Evolutionary conservation across 331 rosid species (phyloP).

Genomic region (Quercus tomentella): DNA sequence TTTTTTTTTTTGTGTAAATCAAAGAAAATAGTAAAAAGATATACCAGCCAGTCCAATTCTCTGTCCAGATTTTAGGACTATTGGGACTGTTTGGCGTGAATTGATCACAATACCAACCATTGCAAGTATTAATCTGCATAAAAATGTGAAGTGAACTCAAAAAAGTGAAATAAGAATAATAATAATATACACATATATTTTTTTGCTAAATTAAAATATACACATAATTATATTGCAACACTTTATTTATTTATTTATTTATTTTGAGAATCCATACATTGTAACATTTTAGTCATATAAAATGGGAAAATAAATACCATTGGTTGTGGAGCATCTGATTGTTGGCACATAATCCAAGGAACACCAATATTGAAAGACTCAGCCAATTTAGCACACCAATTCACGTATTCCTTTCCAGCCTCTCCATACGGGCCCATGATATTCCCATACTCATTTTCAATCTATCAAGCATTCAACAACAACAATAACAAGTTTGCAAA

Average conservation of each 20-base stretch:
- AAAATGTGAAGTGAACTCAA: background rate
- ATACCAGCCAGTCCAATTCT: slow-evolving; percentile 48
- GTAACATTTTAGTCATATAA: too few relatives aligned
- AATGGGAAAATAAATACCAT: slow-evolving; percentile 9
- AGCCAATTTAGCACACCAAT: slow-evolving; percentile 40
- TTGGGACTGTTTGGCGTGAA: slow-evolving; percentile 14
- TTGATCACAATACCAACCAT: slow-evolving; percentile 23
- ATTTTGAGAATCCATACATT: too few relatives aligned
- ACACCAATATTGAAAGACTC: slow-evolving; percentile 21
- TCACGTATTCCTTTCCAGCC: slow-evolving; percentile 18
- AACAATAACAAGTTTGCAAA: background rate
- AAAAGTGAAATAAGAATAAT: background rate
- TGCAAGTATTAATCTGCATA: slow-evolving; percentile 25
- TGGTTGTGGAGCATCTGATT: slow-evolving; percentile 20
- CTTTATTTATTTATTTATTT: background rate
- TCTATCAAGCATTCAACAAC: background rate
- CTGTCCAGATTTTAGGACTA: slow-evolving; percentile 39
- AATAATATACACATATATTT: too few relatives aligned
- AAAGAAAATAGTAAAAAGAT: background rate
- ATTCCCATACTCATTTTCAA: slow-evolving; percentile 44
- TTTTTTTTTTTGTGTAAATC: background rate
- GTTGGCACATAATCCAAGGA: slow-evolving; percentile 45
- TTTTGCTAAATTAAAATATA: too few relatives aligned
- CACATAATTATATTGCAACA: too few relatives aligned
- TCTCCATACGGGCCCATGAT: slow-evolving; percentile 22